A percentile compares a stretch with the other conserved stretches of the same genome.
phyloP scores from a whole-genome alignment of 306 rosid genomes.

The Trifolium subterraneum region DNA sequence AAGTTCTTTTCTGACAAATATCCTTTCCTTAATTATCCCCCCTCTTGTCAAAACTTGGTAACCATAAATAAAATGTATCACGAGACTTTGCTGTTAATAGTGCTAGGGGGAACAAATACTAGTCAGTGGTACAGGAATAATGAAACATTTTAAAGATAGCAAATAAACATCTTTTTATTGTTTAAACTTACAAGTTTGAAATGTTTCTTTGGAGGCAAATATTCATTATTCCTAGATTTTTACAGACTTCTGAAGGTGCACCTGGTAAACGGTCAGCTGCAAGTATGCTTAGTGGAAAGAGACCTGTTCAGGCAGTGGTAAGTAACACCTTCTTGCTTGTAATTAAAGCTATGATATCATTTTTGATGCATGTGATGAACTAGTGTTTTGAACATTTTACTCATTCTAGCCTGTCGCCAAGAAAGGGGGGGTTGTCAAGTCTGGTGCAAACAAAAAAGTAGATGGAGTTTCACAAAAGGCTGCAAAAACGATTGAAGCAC shows the following conservation, averaged over 20 bases:
- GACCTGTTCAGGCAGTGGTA: conserved; percentile 87
- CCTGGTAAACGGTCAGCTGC: conserved; percentile 90
- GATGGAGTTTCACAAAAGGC: conserved; percentile 79
- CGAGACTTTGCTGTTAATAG: conserved; percentile 12
- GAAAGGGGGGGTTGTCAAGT: conserved; percentile 69
- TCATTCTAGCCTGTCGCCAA: conserved; percentile 63
- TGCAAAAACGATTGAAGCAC: conserved; percentile 64
- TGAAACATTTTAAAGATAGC: background rate
- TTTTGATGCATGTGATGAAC: conserved; percentile 31
- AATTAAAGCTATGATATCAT: conserved; percentile 11
- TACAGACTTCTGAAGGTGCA: conserved; percentile 69
- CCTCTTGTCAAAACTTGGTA: no score
- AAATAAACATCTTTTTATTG: conserved; percentile 1
- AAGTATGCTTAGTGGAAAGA: conserved; percentile 98
- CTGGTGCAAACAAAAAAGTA: conserved; percentile 68
- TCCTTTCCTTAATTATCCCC: no score
- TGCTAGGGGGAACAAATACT: conserved; percentile 3
- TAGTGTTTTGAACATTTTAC: conserved; percentile 35
- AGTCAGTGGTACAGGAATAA: background rate
- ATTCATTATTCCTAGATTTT: conserved; percentile 28
- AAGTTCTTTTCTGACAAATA: no score
- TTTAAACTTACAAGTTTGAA: background rate
- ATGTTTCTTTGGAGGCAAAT: conserved; percentile 12
- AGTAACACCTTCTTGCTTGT: conserved; percentile 46
- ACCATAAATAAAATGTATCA: conserved; percentile 5